Evolutionary conservation across 2,329 filamentous ascomycete species (phyloP), one percentile per base, ranked within the genome.

Genomic region (Dothiorella sarmentorum): DNA sequence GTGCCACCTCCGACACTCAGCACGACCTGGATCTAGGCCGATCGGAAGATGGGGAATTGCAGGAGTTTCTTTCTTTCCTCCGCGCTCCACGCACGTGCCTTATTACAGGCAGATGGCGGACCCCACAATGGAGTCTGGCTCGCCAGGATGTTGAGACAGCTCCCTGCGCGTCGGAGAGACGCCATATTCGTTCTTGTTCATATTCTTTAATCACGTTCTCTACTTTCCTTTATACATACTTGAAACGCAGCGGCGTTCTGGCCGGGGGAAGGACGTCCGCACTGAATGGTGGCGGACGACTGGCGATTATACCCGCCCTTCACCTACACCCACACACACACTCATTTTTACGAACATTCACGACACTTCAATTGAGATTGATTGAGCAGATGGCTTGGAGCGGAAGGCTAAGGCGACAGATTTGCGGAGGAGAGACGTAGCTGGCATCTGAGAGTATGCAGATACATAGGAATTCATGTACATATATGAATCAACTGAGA

Each of bases 191-290:
- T 56, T 56, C 52, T 56, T 56, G 52, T 44, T 33, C 20, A 56
- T 56, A 56, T 56, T 55, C 27, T 44, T 44, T 56, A 56, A 43
- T 56, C 44, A n/a, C 52, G 52, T 56, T 56, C 52, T 43, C 52
- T 56, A 56, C 38, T 33, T 44, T 56, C 38, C 40, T 44, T 56
- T 43, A 56, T 37, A 40, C 49, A 53, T 53, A 53, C 49, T 53
- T 53, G 49, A 40, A 27, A 29, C 49, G 24, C 33, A n/a, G 26
- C 49, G 11, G 49, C 49, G 35, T 40, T 53, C 43, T 45, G 24
- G 33, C 35, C 4, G 37, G 49, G 33, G 35, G 13, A 17, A 40
- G 49, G 20, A 17, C 33, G 47, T 11, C 49, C 35, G 33, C 49
- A 53, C n/a, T 24, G 18, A 7, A 29, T 38, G 22, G 49, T 35